Evolutionary conservation across 768 basidiomycete genomes (phyloP), one percentile per base, ranked within the genome.

Genomic region (Rhodotorula diobovata): DNA sequence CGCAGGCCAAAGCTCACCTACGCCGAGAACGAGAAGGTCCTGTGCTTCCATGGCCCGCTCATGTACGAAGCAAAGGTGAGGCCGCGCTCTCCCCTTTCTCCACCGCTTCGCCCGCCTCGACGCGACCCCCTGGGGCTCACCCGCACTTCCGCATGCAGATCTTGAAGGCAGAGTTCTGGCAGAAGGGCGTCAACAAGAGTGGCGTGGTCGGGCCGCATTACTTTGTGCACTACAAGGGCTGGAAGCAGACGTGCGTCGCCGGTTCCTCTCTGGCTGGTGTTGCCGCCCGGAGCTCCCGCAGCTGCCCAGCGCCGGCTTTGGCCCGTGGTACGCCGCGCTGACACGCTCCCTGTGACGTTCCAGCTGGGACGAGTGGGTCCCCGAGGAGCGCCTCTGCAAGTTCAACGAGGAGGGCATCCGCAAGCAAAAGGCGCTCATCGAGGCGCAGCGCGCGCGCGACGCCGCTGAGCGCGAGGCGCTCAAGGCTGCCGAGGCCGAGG

Each of bases 301-400:
- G n/a, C n/a, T n/a, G n/a, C n/a, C n/a, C n/a, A n/a, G n/a, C n/a
- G n/a, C n/a, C n/a, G n/a, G n/a, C n/a, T n/a, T n/a, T n/a, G n/a
- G n/a, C n/a, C n/a, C n/a, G n/a, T n/a, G n/a, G n/a, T n/a, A n/a
- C n/a, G n/a, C n/a, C n/a, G n/a, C n/a, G n/a, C 46, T 61, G 46
- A 51, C 25, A 18, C 54, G 15, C 32, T 23, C 20, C 48, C 23
- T 18, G 6, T 12, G 2, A 4, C 23, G 25, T 2, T 21, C 51
- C 76, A 95, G 93, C 71, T 97, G 93, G 93, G 93, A 96, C 82
- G 94, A 98, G 83, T 97, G 92, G 92, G 95, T 97, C 0, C 90
- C 90, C 4, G 84, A 86, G 34, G 79, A 79, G 34, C 88, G 96
- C 10, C 82, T 97, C 43, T 85, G 96, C 72, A 96, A 97, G 80